Evolutionary conservation across 768 basidiomycete species (phyloP).

Genomic region (Xanthoconium stramineum): DNA sequence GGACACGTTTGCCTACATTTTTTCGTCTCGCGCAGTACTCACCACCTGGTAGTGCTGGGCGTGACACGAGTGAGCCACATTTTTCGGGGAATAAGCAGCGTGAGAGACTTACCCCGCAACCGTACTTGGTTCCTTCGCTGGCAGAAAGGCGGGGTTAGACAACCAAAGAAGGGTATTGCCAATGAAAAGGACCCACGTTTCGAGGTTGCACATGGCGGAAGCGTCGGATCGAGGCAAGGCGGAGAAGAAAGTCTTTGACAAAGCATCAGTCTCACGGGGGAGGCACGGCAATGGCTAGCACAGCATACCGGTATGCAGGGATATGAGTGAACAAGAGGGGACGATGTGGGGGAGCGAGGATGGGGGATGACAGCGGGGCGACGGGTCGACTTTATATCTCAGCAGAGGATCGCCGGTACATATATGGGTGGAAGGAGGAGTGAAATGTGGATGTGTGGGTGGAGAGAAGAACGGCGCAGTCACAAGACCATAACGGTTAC

Average conservation of each 20-base stretch:
- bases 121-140: slow-evolving; percentile 73
- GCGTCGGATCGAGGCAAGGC: slow-evolving; percentile 6
- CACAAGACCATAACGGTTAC: slow-evolving; percentile 31
- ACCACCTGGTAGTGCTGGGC: slow-evolving; percentile 68
- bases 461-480: slow-evolving; percentile 15
- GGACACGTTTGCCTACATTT: not conserved
- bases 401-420: slow-evolving; percentile 6
- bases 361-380: slow-evolving; percentile 10
- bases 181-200: slow-evolving; percentile 42
- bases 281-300: not conserved
- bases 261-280: slow-evolving; percentile 2
- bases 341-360: slow-evolving; percentile 11
- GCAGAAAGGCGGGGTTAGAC: slow-evolving; percentile 26
- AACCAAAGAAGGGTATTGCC: slow-evolving; percentile 14
- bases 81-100: slow-evolving; percentile 10
- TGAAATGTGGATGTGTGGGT: slow-evolving; percentile 9
- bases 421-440: slow-evolving; percentile 12
- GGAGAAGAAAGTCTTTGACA: slow-evolving; percentile 6
- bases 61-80: slow-evolving; percentile 7
- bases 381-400: slow-evolving; percentile 33
- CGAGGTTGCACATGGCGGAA: slow-evolving; percentile 51
- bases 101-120: slow-evolving; percentile 54
- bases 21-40: slow-evolving; percentile 33
- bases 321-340: slow-evolving; percentile 3
- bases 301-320: slow-evolving; percentile 14